A percentile compares a stretch with the other conserved stretches of the same genome.
Conservation (phyloP, 1,284 basidiomycete genomes). For the Puccinia triticina region DNA sequence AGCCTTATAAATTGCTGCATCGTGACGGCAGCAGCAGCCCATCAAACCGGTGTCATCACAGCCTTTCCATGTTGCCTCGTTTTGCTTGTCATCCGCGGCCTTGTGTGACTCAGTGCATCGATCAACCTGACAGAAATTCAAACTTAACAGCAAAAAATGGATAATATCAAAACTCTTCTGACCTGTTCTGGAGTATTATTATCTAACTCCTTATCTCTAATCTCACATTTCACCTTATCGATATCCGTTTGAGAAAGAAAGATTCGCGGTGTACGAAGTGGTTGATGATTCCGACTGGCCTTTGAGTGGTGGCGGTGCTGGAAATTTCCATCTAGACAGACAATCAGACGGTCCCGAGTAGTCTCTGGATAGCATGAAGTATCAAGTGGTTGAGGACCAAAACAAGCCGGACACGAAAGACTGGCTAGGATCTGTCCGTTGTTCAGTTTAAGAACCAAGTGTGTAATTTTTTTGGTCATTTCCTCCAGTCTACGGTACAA, state of each 20-base stretch:
- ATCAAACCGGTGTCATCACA: conserved; percentile 31
- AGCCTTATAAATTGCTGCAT: background rate
- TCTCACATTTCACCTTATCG: background rate
- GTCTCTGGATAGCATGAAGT: background rate
- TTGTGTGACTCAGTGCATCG: conserved; percentile 27
- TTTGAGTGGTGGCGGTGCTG: conserved; percentile 36
- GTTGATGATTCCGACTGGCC: conserved; percentile 7
- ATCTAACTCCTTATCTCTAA: background rate
- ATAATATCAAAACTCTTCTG: background rate
- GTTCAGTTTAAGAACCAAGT: background rate
- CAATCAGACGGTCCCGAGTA: background rate
- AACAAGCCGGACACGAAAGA: background rate
- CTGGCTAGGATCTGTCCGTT: background rate
- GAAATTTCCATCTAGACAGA: background rate
- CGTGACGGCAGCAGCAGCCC: background rate
- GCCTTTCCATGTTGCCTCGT: conserved; percentile 19
- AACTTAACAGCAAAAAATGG: too few species aligned
- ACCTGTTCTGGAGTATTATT: background rate
- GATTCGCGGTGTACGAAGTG: background rate
- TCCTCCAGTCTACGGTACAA: background rate
- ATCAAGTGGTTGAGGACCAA: background rate
- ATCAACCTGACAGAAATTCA: background rate
- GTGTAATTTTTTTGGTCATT: background rate
- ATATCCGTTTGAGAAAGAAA: background rate
- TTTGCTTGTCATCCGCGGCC: conserved; percentile 6